These are phyloP conservation scores for Russula sp. DNA, from an alignment of 768 basidiomycete species.

Conservation along the genomic window DNA sequence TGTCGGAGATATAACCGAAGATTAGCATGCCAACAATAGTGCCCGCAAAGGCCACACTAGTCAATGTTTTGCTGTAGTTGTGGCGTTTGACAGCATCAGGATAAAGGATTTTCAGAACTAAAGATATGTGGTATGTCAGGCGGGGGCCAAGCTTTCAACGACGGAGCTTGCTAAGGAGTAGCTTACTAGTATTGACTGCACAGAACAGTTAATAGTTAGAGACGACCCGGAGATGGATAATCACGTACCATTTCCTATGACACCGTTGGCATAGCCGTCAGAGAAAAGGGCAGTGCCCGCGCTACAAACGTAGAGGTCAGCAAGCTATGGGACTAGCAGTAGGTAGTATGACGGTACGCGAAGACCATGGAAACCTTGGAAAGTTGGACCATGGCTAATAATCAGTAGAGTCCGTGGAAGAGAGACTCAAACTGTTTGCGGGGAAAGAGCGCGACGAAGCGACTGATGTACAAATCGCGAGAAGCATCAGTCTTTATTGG, in stretches of 20 bases:
- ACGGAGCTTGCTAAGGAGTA: not conserved
- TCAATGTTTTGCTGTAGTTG: slow-evolving; percentile 58
- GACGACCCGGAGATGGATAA: not conserved
- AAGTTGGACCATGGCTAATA: slow-evolving; percentile 24
- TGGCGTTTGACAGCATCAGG: slow-evolving; percentile 41
- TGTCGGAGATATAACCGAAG: slow-evolving; percentile 83
- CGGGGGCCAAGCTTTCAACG: not conserved
- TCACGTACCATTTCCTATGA: slow-evolving; percentile 70
- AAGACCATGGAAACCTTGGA: slow-evolving; percentile 76
- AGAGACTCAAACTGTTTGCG: not conserved
- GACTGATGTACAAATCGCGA: not conserved
- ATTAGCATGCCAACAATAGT: slow-evolving; percentile 79
- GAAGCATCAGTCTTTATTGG: slow-evolving; percentile 4
- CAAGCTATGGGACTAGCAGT: not conserved
- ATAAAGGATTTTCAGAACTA: slow-evolving; percentile 70
- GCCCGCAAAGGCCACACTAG: slow-evolving; percentile 75
- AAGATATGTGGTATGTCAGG: slow-evolving; percentile 12
- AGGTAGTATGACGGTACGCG: slow-evolving; percentile 41
- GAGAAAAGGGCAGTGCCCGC: slow-evolving; percentile 88
- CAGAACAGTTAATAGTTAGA: slow-evolving; percentile 9
- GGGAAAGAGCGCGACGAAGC: slow-evolving; percentile 2
- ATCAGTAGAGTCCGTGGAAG: not conserved
- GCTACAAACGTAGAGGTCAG: slow-evolving; percentile 32
- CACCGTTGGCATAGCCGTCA: slow-evolving; percentile 82
- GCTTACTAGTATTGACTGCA: slow-evolving; percentile 63